These are phyloP conservation scores for Cystofilobasidium capitatum DNA, from an alignment of 768 basidiomycete species.

Conservation along the genomic window DNA sequence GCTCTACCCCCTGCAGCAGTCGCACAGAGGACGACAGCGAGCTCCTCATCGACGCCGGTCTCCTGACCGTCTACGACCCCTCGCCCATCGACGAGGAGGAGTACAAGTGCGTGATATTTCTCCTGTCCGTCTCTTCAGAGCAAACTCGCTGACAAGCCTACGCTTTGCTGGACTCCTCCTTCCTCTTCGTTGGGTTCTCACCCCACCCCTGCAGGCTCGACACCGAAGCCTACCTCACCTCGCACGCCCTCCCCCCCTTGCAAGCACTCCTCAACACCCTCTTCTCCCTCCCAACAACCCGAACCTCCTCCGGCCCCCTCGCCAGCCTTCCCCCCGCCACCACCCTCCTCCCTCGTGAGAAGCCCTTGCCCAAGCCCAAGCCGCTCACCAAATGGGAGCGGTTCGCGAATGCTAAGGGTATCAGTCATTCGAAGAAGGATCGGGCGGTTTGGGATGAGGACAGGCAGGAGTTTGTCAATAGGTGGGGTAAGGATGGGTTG, in stretches of 20 bases:
- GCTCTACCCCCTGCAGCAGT: constrained; percentile 44
- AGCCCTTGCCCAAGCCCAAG: constrained; percentile 86
- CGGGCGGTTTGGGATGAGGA: constrained; percentile 90
- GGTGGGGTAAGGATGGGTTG: constrained; percentile 77
- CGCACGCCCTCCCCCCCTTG: constrained; percentile 64
- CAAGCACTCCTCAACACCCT: constrained; percentile 71
- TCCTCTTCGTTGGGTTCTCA: background rate
- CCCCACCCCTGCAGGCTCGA: constrained; percentile 49
- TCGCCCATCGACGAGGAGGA: constrained; percentile 75
- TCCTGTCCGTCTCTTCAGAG: too few species aligned
- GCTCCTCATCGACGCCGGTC: constrained; percentile 70
- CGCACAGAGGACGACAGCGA: constrained; percentile 63
- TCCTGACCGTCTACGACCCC: constrained; percentile 74
- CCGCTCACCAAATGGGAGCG: constrained; percentile 92
- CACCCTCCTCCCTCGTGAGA: constrained; percentile 73
- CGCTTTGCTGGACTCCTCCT: background rate
- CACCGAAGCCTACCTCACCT: constrained; percentile 68
- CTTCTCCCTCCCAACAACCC: constrained; percentile 64
- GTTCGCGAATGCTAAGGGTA: constrained; percentile 90
- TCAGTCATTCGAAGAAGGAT: constrained; percentile 65
- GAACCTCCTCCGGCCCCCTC: constrained; percentile 61
- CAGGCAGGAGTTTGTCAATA: constrained; percentile 77
- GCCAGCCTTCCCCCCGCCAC: constrained; percentile 68
- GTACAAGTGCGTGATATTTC: constrained; percentile 60
- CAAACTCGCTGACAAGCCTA: too few species aligned